Conservation (phyloP, 1,284 basidiomycete species). For the Peniophora sp. region DNA sequence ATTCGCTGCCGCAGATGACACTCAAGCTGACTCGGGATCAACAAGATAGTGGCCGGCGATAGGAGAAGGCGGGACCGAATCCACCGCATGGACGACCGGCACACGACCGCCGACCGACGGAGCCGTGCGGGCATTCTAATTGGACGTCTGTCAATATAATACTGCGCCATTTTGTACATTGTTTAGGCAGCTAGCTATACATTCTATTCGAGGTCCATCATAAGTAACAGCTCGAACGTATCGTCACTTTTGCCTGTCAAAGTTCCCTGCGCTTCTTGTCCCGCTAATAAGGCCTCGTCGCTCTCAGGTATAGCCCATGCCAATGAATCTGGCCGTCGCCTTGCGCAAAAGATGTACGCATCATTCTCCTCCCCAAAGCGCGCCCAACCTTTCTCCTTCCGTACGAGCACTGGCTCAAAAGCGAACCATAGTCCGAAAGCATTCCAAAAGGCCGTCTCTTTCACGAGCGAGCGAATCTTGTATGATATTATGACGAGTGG, state of each 20-base stretch:
- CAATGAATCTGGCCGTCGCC: constrained; percentile 46
- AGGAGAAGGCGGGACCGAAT: too few species aligned
- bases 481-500: constrained; percentile 53
- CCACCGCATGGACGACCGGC: too few species aligned
- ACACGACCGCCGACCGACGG: neutral
- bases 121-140: too few species aligned
- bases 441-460: constrained; percentile 76
- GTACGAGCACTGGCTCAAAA: constrained; percentile 52
- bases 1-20: too few species aligned
- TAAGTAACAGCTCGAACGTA: constrained; percentile 59
- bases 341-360: constrained; percentile 54
- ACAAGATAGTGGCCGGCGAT: too few species aligned
- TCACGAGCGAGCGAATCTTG: constrained; percentile 69
- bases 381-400: constrained; percentile 12
- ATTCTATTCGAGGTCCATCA: constrained; percentile 37
- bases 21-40: too few species aligned
- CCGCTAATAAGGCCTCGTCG: constrained; percentile 49
- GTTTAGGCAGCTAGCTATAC: neutral
- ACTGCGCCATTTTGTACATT: too few species aligned
- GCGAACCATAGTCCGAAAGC: constrained; percentile 80
- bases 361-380: constrained; percentile 31
- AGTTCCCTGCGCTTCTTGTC: constrained; percentile 41
- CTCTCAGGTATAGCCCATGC: constrained; percentile 43
- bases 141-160: too few species aligned
- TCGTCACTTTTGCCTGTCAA: constrained; percentile 44